Evolutionary conservation across 768 basidiomycete species (phyloP), one percentile per base, ranked within the genome.

Genomic region (Gymnopilus dilepis): DNA sequence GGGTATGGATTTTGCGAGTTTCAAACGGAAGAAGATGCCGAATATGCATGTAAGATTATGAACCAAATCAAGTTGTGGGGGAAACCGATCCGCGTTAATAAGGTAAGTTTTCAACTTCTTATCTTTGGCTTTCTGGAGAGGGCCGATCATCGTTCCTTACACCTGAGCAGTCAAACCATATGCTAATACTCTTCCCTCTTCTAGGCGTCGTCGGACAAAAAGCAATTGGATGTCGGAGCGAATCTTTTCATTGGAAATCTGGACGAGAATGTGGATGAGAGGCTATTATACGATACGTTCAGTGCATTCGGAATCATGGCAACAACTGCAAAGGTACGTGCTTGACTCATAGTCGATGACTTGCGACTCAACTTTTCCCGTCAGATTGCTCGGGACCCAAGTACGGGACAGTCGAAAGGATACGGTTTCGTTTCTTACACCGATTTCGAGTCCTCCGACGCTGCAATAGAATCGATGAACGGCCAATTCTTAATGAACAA

Each of bases 1-100:
- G 97, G 97, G 48, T 99, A 98, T 78, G 97, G 97, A 40, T 99
- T 99, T 80, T 98, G 97, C 85, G 97, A 99, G 82, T 99, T 99
- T 76, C 80, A 97, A 77, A 95, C 95, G 38, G 96, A 99, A 80
- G 96, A 97, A 75, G 97, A 99, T 78, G 95, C 97, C 64, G 97
- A 99, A 77, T 99, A 99, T 76, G 97, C 95, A 60, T 98, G 97
- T 85, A 97, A 98, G 84, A 98, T 99, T 69, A 98, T 99, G 97
- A 99, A 99, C 74, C 97, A 98, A 83, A 99, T 99, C 74, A 99
- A 99, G 77, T 77, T 99, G 56, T 99, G 92, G 87, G 97, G 97
- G 24, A 99, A 99, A 73, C 97, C 97, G 31, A 97, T 99, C 61
- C 85, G 97, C 66, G 97, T 99, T 65, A 99, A 98, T 84, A 99